Evolutionary conservation across 2,329 filamentous ascomycete species (phyloP).

Genomic region (Penicillium italicum): DNA sequence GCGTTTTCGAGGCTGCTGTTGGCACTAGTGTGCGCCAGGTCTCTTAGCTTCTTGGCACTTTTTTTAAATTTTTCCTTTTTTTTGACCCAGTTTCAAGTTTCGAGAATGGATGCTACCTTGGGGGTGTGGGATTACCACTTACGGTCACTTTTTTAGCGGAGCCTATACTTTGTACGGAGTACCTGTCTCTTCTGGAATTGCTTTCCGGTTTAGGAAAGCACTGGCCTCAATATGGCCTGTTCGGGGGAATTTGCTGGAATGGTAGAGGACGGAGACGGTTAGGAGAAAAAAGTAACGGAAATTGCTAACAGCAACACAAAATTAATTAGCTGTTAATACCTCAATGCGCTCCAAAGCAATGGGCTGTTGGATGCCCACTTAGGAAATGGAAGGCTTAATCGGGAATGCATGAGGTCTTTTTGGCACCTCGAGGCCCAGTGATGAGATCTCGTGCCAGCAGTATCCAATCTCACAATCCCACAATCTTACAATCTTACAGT

Average conservation of each 20-base stretch:
- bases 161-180: constrained; percentile 4
- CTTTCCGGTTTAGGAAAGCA: neutral
- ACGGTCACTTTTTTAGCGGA: constrained; percentile 6
- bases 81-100: constrained; percentile 2
- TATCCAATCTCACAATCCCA: neutral
- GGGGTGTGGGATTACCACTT: constrained; percentile 1
- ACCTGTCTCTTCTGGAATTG: neutral
- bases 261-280: neutral
- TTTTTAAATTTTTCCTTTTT: constrained; percentile 4
- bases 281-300: neutral
- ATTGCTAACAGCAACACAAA: neutral
- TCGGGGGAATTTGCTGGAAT: neutral
- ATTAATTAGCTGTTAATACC: neutral
- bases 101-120: constrained; percentile 5
- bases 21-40: constrained; percentile 17
- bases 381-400: neutral
- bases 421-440: neutral
- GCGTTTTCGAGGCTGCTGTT: constrained; percentile 21
- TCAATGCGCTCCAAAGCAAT: neutral
- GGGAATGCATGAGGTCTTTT: neutral
- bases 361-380: neutral
- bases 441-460: neutral
- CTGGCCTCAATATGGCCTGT: constrained; percentile 7
- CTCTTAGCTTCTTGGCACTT: constrained; percentile 12
- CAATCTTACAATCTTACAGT: neutral